phyloP scores from a whole-genome alignment of 208 protist genomes.

The Leishmania arabica region DNA sequence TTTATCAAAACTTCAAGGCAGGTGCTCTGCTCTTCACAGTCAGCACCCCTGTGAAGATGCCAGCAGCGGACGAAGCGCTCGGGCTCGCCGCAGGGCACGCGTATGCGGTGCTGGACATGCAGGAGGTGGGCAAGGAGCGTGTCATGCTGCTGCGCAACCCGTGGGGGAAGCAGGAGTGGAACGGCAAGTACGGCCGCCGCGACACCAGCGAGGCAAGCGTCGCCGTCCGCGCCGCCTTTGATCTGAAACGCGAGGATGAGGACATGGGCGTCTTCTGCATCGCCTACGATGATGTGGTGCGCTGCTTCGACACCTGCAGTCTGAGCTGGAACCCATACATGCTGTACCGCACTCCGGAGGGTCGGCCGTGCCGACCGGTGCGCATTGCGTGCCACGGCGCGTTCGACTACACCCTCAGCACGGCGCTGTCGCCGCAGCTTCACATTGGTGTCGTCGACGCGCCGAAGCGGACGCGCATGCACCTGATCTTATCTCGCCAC shows the following conservation, averaged over 20 bases:
- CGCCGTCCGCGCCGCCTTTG: conserved; percentile 50
- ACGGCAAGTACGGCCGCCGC: conserved; percentile 43
- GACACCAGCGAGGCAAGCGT: conserved; percentile 49
- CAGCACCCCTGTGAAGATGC: conserved; percentile 40
- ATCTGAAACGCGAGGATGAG: conserved; percentile 42
- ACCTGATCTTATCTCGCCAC: conserved; percentile 84
- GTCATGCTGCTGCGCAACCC: conserved; percentile 84
- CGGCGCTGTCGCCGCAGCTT: conserved; percentile 70
- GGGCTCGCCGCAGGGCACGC: conserved; percentile 61
- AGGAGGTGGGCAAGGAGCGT: conserved; percentile 46
- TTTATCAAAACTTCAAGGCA: conserved; percentile 52
- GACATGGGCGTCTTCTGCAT: conserved; percentile 88
- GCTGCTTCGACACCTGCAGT: conserved; percentile 62
- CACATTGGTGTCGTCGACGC: conserved; percentile 77
- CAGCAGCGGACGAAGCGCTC: conserved; percentile 30
- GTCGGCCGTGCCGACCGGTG: conserved; percentile 51
- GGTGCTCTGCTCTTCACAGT: conserved; percentile 77
- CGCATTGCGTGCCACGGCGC: conserved; percentile 75
- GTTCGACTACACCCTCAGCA: conserved; percentile 47
- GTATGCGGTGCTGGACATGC: conserved; percentile 77
- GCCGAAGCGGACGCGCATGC: conserved; percentile 65
- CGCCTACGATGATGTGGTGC: conserved; percentile 65
- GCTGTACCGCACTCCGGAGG: conserved; percentile 65
- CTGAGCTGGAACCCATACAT: conserved; percentile 92
- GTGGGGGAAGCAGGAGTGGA: conserved; percentile 75